These are phyloP conservation scores for Alternaria novae-zelandiae DNA, from an alignment of 2,329 filamentous ascomycete species.

Conservation along the genomic window DNA sequence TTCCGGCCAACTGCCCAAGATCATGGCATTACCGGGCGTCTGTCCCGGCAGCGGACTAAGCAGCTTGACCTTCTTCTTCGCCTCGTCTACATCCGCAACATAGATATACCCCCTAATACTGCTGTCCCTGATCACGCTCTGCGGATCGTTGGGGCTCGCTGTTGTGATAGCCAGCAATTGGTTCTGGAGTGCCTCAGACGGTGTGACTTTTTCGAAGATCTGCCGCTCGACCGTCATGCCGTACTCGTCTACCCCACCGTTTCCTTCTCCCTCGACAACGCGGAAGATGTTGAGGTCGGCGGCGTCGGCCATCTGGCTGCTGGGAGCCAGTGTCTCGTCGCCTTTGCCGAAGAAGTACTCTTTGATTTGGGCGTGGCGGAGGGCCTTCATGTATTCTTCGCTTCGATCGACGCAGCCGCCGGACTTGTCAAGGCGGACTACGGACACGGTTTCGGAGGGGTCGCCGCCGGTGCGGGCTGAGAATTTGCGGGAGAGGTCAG, in stretches of 20 bases:
- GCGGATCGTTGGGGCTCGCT: constrained; percentile 70
- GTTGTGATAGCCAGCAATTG: constrained; percentile 86
- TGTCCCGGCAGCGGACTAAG: constrained; percentile 83
- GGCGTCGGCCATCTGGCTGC: constrained; percentile 85
- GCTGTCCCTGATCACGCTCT: constrained; percentile 77
- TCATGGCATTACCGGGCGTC: constrained; percentile 77
- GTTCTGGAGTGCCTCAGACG: constrained; percentile 74
- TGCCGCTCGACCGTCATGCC: constrained; percentile 34
- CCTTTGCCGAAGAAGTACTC: constrained; percentile 92
- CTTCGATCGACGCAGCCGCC: constrained; percentile 83
- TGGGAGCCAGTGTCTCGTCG: constrained; percentile 76
- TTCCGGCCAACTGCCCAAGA: constrained; percentile 88
- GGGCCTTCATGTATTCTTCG: constrained; percentile 73
- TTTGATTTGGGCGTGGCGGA: constrained; percentile 78
- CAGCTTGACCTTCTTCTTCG: constrained; percentile 79
- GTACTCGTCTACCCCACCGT: constrained; percentile 12
- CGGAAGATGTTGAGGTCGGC: constrained; percentile 76
- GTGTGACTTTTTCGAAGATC: constrained; percentile 68
- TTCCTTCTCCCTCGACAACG: constrained; percentile 63
- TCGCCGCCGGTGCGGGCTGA: constrained; percentile 50
- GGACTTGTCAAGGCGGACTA: constrained; percentile 82
- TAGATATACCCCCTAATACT: constrained; percentile 93
- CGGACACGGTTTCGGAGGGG: constrained; percentile 71
- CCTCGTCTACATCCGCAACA: constrained; percentile 87
- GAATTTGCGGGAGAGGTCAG: constrained; percentile 76